Evolutionary conservation across 2,329 filamentous ascomycete species (phyloP).

Genomic region (Diaporthe humulicola): DNA sequence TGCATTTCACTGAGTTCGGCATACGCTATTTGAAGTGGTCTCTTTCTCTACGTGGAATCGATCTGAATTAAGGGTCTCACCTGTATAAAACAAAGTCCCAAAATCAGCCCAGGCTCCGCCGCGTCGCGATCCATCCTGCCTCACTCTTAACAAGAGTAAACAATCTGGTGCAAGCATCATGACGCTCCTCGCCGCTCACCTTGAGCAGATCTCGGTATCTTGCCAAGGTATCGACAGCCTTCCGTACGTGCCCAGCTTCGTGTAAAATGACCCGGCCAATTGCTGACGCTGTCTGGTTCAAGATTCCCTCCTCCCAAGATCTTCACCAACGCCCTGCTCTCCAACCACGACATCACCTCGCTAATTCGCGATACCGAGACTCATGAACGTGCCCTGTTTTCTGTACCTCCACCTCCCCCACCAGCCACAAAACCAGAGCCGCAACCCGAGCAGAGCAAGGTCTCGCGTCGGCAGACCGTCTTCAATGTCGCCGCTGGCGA

Average conservation of each 20-base stretch:
- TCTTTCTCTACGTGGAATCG: too few species aligned
- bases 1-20: not conserved
- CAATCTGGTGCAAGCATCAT: slow-evolving; percentile 57
- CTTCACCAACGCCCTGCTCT: slow-evolving; percentile 93
- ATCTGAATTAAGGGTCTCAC: not conserved
- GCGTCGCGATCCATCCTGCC: not conserved
- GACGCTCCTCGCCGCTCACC: slow-evolving; percentile 77
- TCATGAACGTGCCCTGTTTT: slow-evolving; percentile 95
- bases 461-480: slow-evolving; percentile 71
- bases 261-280: not conserved
- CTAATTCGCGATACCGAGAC: slow-evolving; percentile 95
- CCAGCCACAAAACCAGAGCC: slow-evolving; percentile 57
- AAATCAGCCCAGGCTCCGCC: not conserved
- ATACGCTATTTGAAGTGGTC: not conserved
- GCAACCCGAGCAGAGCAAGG: slow-evolving; percentile 57
- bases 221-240: slow-evolving; percentile 81
- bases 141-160: slow-evolving; percentile 21
- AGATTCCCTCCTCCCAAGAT: slow-evolving; percentile 93
- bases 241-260: slow-evolving; percentile 65
- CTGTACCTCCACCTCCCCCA: slow-evolving; percentile 79
- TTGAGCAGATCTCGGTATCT: slow-evolving; percentile 83
- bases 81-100: not conserved
- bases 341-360: slow-evolving; percentile 90
- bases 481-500: slow-evolving; percentile 76
- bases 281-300: slow-evolving; percentile 16